A percentile compares a stretch with the other conserved stretches of the same genome.
Evolutionary conservation across 2,329 filamentous ascomycete genomes (phyloP).

Genomic region (Dactylellina sp.): DNA sequence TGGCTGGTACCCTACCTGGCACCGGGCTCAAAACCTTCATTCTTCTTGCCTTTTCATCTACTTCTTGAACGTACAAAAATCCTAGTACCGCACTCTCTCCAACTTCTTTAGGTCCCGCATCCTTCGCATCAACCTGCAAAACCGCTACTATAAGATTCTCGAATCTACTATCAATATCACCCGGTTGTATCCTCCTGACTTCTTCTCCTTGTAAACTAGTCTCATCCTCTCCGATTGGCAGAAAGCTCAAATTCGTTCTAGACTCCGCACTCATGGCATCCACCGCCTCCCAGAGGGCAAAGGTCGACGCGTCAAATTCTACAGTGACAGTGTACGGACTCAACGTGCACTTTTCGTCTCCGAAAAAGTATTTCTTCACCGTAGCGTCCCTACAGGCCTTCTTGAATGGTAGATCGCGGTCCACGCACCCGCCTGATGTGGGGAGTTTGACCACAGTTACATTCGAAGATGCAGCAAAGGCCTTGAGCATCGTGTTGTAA

Average conservation of each 20-base stretch:
- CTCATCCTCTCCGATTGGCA: constrained; percentile 66
- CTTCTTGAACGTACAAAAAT: constrained; percentile 84
- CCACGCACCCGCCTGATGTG: constrained; percentile 85
- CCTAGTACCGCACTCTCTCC: constrained; percentile 87
- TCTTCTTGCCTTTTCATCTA: constrained; percentile 84
- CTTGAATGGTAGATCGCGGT: constrained; percentile 79
- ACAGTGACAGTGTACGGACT: constrained; percentile 89
- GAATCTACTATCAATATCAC: constrained; percentile 67
- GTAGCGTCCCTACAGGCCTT: constrained; percentile 78
- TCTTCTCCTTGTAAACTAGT: constrained; percentile 66
- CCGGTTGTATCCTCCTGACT: constrained; percentile 69
- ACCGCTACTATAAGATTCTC: constrained; percentile 86
- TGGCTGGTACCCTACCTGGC: constrained; percentile 80
- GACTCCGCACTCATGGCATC: constrained; percentile 65
- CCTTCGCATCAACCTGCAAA: constrained; percentile 78
- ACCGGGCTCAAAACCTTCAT: constrained; percentile 86
- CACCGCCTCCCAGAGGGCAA: constrained; percentile 73
- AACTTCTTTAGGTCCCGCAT: constrained; percentile 75
- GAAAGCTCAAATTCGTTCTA: constrained; percentile 59
- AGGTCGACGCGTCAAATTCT: constrained; percentile 77
- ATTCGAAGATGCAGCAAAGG: constrained; percentile 69
- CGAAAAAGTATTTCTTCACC: constrained; percentile 95
- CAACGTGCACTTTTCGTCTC: constrained; percentile 78
- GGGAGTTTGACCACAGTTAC: constrained; percentile 83
- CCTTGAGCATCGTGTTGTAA: constrained; percentile 76